Base-by-base conservation (phyloP, 106 monocot species). In the Dioscorea zingiberensis region DNA sequence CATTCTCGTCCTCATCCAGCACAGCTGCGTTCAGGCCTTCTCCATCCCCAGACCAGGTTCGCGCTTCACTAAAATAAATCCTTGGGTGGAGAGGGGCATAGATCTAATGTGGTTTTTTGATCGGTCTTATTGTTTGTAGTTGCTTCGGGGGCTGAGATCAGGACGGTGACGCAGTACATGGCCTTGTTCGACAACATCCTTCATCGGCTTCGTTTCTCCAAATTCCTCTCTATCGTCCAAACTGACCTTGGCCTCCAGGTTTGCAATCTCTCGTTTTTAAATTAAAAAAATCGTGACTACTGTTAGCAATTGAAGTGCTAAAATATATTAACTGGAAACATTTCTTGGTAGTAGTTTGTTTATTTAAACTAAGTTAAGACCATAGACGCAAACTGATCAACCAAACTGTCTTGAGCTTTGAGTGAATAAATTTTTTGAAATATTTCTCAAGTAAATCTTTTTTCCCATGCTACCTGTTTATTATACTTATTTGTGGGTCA, bases 11-110 rank as follows among this genome's bases (percentile, higher is more conserved):
- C 93, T 99, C 48, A 79, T 93, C 70, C 98, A 99, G 65, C 93
- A 99, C 59, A 93, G 93, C 73, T 99, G 93, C 81, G 84, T 89
- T 27, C 93, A 99, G 80, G 84, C 89, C 60, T 99, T 84, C 74
- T 87, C 78, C 17, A 3, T 66, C 27, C 68, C 77, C 30, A 75
- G 59, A 65, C 15, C 54, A 56, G 82, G 89, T 89, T 4, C 26
- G 6, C n/a, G 38, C 27, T 32, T 18, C 5, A 22, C 13, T 38
- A 38, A 10, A 38, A 8, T 10, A 10, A 38, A 8, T 38, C 1
- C 4, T 6, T 6, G 38, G 38, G 19, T 30, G 15, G n/a, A 29
- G 12, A 24, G 19, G 24, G 24, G 18, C n/a, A 28, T 15, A 2
- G 47, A 54, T 65, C 21, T 21, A 26, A 17, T 12, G 25, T 28